These are phyloP conservation scores for Panicum miliaceum DNA, from an alignment of 176 grass and related monocot species.

Conservation along the genomic window DNA sequence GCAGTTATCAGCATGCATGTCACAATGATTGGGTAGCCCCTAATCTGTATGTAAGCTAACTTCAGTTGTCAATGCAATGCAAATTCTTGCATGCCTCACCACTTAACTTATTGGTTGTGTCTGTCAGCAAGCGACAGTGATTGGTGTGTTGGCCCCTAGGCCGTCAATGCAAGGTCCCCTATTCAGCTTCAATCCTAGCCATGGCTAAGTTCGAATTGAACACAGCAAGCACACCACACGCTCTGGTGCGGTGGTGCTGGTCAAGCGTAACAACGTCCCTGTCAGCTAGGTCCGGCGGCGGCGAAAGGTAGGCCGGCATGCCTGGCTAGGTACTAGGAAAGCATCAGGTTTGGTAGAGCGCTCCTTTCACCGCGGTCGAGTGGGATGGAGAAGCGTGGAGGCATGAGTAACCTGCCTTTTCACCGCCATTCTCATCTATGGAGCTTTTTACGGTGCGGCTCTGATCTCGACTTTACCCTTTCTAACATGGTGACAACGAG, in stretches of 20 bases:
- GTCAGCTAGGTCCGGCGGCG: neutral
- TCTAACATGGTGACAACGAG: neutral
- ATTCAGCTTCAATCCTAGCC: neutral
- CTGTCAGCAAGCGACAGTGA: conserved; percentile 28
- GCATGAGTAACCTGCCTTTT: neutral
- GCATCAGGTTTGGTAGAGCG: conserved; percentile 44
- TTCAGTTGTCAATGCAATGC: neutral
- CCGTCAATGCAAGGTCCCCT: neutral
- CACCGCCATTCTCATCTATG: neutral
- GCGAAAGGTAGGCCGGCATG: conserved; percentile 28
- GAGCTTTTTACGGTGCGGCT: neutral
- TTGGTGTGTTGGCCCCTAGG: neutral
- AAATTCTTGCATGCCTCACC: neutral
- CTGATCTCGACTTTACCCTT: neutral
- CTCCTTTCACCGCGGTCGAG: conserved; percentile 15
- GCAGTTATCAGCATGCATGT: conserved; percentile 16
- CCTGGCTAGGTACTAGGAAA: neutral
- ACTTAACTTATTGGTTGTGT: neutral
- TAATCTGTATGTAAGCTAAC: conserved; percentile 1
- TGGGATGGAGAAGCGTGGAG: conserved; percentile 17
- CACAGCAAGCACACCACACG: neutral
- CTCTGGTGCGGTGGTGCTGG: neutral
- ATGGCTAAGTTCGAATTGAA: conserved; percentile 16
- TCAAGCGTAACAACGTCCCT: conserved; percentile 10
- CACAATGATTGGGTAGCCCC: conserved; percentile 12